A percentile compares a stretch with the other conserved stretches of the same genome.
phyloP scores from a whole-genome alignment of 2,329 filamentous ascomycete species.

The Colletotrichum simmondsii region DNA sequence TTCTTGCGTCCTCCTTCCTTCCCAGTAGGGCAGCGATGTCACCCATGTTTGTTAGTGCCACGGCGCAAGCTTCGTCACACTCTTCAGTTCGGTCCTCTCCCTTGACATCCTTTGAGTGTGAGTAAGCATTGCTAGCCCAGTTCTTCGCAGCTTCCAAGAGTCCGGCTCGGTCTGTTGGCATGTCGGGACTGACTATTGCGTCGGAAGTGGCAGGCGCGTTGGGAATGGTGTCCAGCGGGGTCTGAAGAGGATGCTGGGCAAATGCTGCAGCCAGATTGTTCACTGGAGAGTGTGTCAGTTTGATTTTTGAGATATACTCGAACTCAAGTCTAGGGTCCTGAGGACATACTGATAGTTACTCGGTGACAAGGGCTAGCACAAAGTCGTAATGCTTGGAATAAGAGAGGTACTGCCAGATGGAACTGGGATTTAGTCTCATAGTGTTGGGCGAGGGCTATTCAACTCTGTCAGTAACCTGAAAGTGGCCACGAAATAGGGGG shows the following conservation, averaged over 20 bases:
- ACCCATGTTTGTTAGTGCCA: conserved; percentile 86
- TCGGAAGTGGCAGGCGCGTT: conserved; percentile 26
- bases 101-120: conserved; percentile 72
- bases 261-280: conserved; percentile 83
- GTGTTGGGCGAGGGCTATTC: conserved; percentile 75
- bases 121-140: conserved; percentile 84
- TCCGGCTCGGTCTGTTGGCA: conserved; percentile 62
- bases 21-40: conserved; percentile 84
- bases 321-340: conserved; percentile 10
- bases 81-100: conserved; percentile 77
- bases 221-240: conserved; percentile 33
- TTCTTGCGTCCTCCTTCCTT: conserved; percentile 71
- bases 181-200: conserved; percentile 35
- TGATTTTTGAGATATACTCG: neutral
- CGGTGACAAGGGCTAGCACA: conserved; percentile 78
- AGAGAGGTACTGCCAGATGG: conserved; percentile 86
- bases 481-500: neutral
- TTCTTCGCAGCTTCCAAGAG: conserved; percentile 76
- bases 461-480: conserved; percentile 40
- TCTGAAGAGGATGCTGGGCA: conserved; percentile 69
- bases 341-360: conserved; percentile 76
- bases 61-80: conserved; percentile 86
- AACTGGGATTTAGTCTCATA: conserved; percentile 81
- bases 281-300: conserved; percentile 58
- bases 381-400: conserved; percentile 83